A percentile compares a stretch with the other conserved stretches of the same genome.
phyloP scores from a whole-genome alignment of 2,329 filamentous ascomycete species.

The Penicillium sp. region DNA sequence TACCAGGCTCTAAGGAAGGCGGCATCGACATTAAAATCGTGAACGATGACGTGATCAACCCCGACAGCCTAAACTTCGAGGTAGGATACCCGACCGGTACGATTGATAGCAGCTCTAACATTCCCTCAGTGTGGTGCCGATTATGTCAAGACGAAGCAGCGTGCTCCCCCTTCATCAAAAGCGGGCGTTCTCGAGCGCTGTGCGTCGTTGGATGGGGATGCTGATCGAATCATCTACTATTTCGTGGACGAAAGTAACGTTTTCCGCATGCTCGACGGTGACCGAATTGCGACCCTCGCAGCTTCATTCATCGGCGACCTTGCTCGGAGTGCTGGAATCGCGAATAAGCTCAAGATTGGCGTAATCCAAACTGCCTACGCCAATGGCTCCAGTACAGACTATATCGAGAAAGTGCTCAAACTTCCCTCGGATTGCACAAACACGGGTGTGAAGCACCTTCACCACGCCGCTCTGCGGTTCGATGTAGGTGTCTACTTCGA shows the following conservation, averaged over 20 bases:
- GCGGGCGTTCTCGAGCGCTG: conserved; percentile 76
- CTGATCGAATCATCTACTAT: conserved; percentile 95
- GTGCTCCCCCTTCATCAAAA: conserved; percentile 82
- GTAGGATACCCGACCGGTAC: conserved; percentile 53
- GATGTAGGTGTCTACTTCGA: conserved; percentile 98
- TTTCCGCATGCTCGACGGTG: conserved; percentile 93
- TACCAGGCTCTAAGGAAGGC: conserved; percentile 70
- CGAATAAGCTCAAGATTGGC: conserved; percentile 82
- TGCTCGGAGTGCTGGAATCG: conserved; percentile 76
- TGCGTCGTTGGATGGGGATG: conserved; percentile 93
- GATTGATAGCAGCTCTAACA: conserved; percentile 21
- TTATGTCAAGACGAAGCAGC: conserved; percentile 96
- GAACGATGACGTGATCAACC: conserved; percentile 91
- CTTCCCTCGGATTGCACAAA: conserved; percentile 91
- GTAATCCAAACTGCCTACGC: conserved; percentile 98
- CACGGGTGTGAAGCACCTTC: conserved; percentile 95
- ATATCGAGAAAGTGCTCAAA: conserved; percentile 84
- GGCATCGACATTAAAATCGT: conserved; percentile 81
- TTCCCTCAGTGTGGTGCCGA: conserved; percentile 80
- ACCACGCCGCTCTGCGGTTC: conserved; percentile 93
- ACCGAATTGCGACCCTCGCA: conserved; percentile 92
- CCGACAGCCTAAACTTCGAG: conserved; percentile 86
- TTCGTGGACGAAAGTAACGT: conserved; percentile 80
- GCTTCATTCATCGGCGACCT: conserved; percentile 94
- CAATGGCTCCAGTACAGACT: conserved; percentile 92